Conservation (phyloP, 83 land plant species). For the Thuja plicata region DNA sequence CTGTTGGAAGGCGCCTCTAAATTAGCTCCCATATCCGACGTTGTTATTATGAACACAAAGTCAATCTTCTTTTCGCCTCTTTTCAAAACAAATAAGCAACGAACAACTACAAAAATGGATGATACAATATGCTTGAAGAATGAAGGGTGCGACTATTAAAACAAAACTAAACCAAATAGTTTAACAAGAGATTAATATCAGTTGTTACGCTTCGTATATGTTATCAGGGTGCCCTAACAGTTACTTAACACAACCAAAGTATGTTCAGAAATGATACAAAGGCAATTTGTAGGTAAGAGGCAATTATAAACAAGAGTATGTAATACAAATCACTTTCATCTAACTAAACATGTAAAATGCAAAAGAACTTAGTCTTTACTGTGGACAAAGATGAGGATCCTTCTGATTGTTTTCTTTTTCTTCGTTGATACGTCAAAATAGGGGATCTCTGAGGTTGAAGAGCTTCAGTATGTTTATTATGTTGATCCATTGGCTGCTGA, state of each 20-base stretch:
- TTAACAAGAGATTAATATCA: background rate
- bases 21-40: background rate
- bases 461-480: background rate
- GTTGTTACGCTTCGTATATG: background rate
- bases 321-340: background rate
- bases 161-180: background rate
- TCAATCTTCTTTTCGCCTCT: background rate
- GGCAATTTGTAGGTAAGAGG: background rate
- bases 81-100: background rate
- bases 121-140: background rate
- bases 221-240: background rate
- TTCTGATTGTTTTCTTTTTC: background rate
- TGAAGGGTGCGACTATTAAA: background rate
- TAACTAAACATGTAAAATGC: background rate
- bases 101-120: background rate
- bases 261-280: background rate
- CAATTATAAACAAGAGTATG: background rate
- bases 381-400: background rate
- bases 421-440: background rate
- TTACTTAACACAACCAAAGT: background rate
- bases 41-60: background rate
- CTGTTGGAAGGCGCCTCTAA: background rate
- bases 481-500: constrained; percentile 1
- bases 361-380: background rate
- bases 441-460: background rate